Evolutionary conservation across 441 rosid species (phyloP).

Genomic region (Populus hybrid): DNA sequence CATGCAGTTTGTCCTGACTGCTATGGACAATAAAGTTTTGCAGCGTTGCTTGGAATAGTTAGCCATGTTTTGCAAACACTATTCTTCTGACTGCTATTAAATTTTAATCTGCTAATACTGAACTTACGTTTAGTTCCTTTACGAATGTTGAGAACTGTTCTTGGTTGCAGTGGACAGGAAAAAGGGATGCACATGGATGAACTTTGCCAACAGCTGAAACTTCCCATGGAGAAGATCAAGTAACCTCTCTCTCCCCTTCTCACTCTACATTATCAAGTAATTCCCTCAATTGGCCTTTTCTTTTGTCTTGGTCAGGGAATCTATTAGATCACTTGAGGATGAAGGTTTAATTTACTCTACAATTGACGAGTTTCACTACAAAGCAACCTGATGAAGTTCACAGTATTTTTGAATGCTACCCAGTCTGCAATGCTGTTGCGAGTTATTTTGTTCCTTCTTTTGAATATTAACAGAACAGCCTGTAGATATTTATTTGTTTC

Average conservation of each 20-base stretch:
- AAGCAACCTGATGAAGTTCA: slow-evolving; percentile 56
- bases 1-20: no score
- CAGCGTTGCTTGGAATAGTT: no score
- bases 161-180: slow-evolving; percentile 3
- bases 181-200: no score
- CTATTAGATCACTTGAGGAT: slow-evolving; percentile 66
- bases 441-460: background rate
- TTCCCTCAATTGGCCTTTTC: background rate
- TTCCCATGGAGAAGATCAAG: slow-evolving; percentile 75
- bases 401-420: background rate
- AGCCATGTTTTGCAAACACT: no score
- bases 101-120: background rate
- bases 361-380: slow-evolving; percentile 81
- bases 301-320: slow-evolving; percentile 40
- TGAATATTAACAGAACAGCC: background rate
- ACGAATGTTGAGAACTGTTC: background rate
- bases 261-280: background rate
- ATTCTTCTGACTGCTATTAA: no score
- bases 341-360: slow-evolving; percentile 90
- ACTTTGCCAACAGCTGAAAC: background rate
- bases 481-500: background rate
- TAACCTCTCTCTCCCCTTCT: slow-evolving; percentile 24
- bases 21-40: no score
- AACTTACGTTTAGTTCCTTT: background rate
- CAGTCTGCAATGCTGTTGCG: background rate